Evolutionary conservation across 1,284 basidiomycete genomes (phyloP).

Genomic region (Megacollybia platyphylla): DNA sequence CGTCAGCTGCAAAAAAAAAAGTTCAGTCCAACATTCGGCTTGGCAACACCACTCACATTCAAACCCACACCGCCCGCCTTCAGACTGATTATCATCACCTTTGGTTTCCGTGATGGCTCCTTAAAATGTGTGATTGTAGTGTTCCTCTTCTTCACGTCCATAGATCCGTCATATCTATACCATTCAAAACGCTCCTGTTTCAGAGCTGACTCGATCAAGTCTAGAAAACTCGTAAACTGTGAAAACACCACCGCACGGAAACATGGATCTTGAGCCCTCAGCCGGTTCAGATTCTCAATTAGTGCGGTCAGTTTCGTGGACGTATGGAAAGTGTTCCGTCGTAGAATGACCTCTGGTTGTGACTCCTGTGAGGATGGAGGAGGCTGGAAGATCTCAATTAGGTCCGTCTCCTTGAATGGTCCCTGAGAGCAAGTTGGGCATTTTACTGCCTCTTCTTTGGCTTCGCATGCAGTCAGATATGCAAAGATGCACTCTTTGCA

Average conservation of each 20-base stretch:
- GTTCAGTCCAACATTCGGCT: background rate
- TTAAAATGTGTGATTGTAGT: conserved; percentile 70
- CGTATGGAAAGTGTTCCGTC: conserved; percentile 74
- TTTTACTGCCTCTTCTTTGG: conserved; percentile 52
- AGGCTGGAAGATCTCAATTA: conserved; percentile 49
- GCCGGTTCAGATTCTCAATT: conserved; percentile 44
- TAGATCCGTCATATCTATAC: conserved; percentile 87
- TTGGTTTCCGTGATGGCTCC: conserved; percentile 48
- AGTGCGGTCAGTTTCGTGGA: conserved; percentile 83
- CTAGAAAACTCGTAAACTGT: conserved; percentile 76
- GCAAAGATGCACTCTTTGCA: conserved; percentile 78
- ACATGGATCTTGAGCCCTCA: conserved; percentile 61
- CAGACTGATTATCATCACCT: conserved; percentile 80
- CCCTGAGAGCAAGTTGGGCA: conserved; percentile 62
- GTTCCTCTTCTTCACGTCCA: conserved; percentile 79
- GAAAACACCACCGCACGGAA: conserved; percentile 86
- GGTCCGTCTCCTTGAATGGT: conserved; percentile 54
- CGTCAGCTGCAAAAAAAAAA: conserved; percentile 36
- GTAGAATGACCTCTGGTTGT: conserved; percentile 39
- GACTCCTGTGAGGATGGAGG: conserved; percentile 24
- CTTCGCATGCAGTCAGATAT: conserved; percentile 51
- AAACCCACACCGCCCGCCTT: conserved; percentile 92
- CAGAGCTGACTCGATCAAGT: conserved; percentile 69
- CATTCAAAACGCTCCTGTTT: conserved; percentile 64
- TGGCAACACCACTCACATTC: conserved; percentile 38